Percentiles rank a stretch among this genome's conserved stretches.
Conservation (phyloP, 345 rosid species). For the Populus euphratica region DNA sequence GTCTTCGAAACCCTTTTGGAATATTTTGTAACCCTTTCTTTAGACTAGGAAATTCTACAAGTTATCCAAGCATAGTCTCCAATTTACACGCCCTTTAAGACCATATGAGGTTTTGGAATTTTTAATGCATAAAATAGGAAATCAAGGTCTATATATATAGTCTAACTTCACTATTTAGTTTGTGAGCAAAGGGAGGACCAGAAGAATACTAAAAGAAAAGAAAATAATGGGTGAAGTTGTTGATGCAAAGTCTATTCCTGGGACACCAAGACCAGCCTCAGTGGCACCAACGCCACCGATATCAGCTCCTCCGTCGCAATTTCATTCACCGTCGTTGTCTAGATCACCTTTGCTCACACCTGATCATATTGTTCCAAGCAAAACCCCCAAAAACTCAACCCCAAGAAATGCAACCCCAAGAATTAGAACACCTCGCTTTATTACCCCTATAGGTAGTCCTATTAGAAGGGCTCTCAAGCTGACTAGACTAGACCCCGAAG, state of each 20-base stretch:
- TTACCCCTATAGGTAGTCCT: constrained; percentile 60
- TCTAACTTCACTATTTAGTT: background rate
- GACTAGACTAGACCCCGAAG: constrained; percentile 60
- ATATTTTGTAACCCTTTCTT: background rate
- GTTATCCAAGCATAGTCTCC: background rate
- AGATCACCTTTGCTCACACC: constrained; percentile 52
- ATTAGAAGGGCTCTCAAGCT: constrained; percentile 45
- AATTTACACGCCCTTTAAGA: background rate
- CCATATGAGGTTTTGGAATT: background rate
- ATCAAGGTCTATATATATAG: background rate
- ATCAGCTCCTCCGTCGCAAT: constrained; percentile 67
- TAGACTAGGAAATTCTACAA: background rate
- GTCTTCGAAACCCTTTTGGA: background rate
- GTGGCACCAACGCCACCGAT: constrained; percentile 37
- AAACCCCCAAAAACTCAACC: constrained; percentile 36
- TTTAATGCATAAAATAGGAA: background rate
- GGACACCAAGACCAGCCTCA: constrained; percentile 14
- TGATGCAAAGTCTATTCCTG: background rate
- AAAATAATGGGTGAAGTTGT: constrained; percentile 5
- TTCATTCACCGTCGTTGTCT: constrained; percentile 64
- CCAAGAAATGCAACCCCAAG: constrained; percentile 44
- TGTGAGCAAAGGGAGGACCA: background rate
- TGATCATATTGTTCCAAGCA: constrained; percentile 35
- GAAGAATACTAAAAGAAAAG: background rate
- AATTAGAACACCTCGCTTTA: constrained; percentile 52